Conservation (phyloP, 345 rosid species). For the Limnanthes douglasii region DNA sequence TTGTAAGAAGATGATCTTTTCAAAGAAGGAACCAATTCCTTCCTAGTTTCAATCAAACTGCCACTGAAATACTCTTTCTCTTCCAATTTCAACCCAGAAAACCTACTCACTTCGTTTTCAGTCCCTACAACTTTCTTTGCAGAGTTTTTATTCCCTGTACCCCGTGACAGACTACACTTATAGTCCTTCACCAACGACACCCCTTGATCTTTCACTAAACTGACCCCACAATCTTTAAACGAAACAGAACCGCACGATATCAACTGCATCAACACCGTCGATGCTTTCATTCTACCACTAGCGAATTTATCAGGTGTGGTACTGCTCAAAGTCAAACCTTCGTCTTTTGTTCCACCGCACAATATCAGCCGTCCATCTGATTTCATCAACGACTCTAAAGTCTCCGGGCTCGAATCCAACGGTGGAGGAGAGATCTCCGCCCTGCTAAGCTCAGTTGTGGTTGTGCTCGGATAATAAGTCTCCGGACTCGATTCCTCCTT, state of each 20-base stretch:
- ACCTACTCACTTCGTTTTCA: constrained; percentile 15
- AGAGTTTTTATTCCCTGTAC: constrained; percentile 14
- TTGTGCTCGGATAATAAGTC: constrained; percentile 15
- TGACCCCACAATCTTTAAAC: constrained; percentile 39
- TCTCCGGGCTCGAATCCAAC: constrained; percentile 76
- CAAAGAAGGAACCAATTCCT: constrained; percentile 20
- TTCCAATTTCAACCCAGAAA: constrained; percentile 39
- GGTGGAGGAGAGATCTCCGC: constrained; percentile 74
- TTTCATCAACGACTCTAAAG: constrained; percentile 52
- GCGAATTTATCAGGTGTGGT: constrained; percentile 13
- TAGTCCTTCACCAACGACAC: constrained; percentile 22
- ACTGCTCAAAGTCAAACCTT: constrained; percentile 20
- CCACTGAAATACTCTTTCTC: constrained; percentile 71
- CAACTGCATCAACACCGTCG: constrained; percentile 69
- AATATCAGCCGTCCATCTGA: constrained; percentile 39
- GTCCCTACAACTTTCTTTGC: constrained; percentile 11
- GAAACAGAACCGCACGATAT: constrained; percentile 72
- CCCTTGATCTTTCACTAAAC: constrained; percentile 24
- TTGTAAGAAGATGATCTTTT: constrained; percentile 64
- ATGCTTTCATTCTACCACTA: constrained; percentile 43
- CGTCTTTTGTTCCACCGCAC: constrained; percentile 6
- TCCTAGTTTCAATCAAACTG: constrained; percentile 54
- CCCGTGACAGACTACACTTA: constrained; percentile 28
- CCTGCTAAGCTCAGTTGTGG: constrained; percentile 41
- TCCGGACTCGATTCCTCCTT: constrained; percentile 8